Evolutionary conservation across 441 rosid genomes (phyloP).

Genomic region (Mallotus japonicus): DNA sequence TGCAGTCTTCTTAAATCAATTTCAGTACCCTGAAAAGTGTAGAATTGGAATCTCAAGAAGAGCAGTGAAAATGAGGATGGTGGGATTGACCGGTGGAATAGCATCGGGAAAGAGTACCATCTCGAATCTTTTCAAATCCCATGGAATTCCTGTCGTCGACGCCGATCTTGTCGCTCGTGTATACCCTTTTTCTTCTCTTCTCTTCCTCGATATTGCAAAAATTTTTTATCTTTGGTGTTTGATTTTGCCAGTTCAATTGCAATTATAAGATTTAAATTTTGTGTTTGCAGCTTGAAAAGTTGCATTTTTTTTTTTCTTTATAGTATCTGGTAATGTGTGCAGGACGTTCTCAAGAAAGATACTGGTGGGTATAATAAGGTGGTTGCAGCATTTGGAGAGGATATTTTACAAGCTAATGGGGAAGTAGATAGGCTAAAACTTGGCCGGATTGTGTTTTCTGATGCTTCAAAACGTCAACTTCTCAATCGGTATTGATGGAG

Average conservation of each 20-base stretch:
- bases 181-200: constrained; percentile 12
- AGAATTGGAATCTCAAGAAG: not conserved
- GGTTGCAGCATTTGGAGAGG: constrained; percentile 77
- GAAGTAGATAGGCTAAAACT: constrained; percentile 75
- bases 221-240: not conserved
- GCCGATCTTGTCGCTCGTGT: constrained; percentile 80
- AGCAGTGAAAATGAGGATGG: constrained; percentile 56
- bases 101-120: constrained; percentile 88
- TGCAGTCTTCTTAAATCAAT: not conserved
- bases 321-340: constrained; percentile 8
- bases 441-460: constrained; percentile 83
- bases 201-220: not conserved
- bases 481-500: constrained; percentile 51
- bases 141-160: constrained; percentile 65
- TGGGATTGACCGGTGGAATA: constrained; percentile 87
- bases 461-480: constrained; percentile 66
- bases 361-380: constrained; percentile 71
- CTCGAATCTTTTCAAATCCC: constrained; percentile 73
- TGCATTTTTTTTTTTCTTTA: not conserved
- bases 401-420: constrained; percentile 53
- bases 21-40: not conserved
- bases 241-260: not conserved
- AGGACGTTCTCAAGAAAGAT: constrained; percentile 82
- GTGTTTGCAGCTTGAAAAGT: too few species aligned
- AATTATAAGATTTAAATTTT: not conserved